Conservation (phyloP, 176 grass and related monocot genomes). For the Musa itinerans region DNA sequence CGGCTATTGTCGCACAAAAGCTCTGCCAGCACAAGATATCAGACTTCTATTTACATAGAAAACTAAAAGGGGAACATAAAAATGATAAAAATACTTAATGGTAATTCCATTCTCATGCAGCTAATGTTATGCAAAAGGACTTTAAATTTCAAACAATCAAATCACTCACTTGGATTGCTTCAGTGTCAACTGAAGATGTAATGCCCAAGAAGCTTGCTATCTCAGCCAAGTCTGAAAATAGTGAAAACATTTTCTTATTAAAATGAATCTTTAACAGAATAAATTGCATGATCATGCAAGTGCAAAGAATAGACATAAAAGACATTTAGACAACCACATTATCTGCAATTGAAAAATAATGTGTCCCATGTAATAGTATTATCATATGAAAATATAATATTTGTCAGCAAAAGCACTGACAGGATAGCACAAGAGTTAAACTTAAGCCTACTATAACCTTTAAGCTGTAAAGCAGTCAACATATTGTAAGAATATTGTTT, state of each 20-base stretch:
- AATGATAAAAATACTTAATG: too few species aligned
- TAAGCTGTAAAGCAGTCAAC: too few species aligned
- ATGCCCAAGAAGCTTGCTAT: constrained; percentile 92
- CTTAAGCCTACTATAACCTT: too few species aligned
- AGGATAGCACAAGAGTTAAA: neutral
- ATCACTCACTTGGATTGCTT: constrained; percentile 73
- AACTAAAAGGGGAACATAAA: too few species aligned
- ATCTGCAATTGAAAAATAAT: neutral
- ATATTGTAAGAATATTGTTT: too few species aligned
- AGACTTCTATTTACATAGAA: too few species aligned
- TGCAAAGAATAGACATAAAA: neutral
- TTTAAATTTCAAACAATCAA: neutral
- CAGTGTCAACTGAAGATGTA: constrained; percentile 68
- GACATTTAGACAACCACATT: neutral
- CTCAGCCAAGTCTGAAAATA: constrained; percentile 68
- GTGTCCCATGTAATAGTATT: neutral
- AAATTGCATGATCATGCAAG: neutral
- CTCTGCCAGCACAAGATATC: too few species aligned
- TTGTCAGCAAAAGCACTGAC: neutral
- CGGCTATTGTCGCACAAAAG: too few species aligned
- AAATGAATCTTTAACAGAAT: neutral
- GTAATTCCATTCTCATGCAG: neutral
- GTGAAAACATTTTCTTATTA: neutral
- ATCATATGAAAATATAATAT: neutral
- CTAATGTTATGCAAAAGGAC: neutral